Evolutionary conservation across 78 protist genomes (phyloP), one percentile per base, ranked within the genome.

Genomic region (Cavenderia fasciculata): DNA sequence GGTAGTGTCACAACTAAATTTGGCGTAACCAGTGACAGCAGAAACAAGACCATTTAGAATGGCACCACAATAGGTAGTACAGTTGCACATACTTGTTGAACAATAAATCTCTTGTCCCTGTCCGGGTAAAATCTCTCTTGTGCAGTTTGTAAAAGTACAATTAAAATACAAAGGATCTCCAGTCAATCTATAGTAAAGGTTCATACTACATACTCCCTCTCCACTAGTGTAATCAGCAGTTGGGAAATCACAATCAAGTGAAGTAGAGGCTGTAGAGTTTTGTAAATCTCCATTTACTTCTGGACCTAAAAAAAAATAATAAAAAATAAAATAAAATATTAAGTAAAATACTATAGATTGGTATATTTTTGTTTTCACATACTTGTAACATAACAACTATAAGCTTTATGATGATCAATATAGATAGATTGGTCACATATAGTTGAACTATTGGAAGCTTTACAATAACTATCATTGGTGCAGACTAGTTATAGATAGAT

Each of bases 231-330:
- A 73, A 25, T 23, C 25, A 19, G 14, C 34, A 38, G 40, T 40
- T 73, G 82, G 82, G 40, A 73, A 73, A n/a, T 54, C 27, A 73
- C 82, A 73, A 23, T 73, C 69, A 54, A 73, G 21, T 18, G 82
- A 7, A 38, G 66, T 29, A 25, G 68, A 33, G 33, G 68, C 82
- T 12, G 66, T 54, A 38, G 82, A 73, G 34, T 71, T 71, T 29
- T 73, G 49, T 21, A 73, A 23, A 54, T 49, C 63, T 12, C 44
- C 27, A 73, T 54, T 73, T 18, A 73, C 82, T 38, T 73, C 56
- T 54, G 3, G 43, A 54, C 82, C 66, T 51, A 51, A 51, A n/a
- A n/a, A 51, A n/a, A n/a, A 10, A n/a, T 51, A 10, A n/a, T 51
- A 10, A 51, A n/a, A n/a, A n/a, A 46, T 46, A 14, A 46, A 46